phyloP scores from a whole-genome alignment of 1,284 basidiomycete species.

The Marasmius fiardii region DNA sequence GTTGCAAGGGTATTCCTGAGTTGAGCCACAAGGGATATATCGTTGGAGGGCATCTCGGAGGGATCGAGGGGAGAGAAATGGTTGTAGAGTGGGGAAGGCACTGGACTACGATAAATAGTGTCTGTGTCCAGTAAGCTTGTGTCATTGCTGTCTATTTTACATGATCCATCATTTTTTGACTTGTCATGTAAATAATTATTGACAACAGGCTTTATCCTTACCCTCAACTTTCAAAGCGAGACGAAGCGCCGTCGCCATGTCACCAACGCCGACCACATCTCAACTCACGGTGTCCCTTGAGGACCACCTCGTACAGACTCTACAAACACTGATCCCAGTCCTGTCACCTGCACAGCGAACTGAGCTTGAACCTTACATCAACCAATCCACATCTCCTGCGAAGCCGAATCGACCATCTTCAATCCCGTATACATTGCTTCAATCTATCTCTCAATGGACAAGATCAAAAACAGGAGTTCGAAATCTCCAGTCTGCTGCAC shows the following conservation, averaged over 20 bases:
- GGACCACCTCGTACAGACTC: conserved; percentile 49
- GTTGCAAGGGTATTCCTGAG: conserved; percentile 36
- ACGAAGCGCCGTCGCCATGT: too few species aligned
- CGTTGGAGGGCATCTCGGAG: conserved; percentile 4
- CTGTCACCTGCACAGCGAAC: conserved; percentile 43
- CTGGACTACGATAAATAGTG: too few species aligned
- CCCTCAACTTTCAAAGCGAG: too few species aligned
- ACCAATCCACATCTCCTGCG: too few species aligned
- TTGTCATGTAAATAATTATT: not conserved
- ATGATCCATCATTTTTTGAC: not conserved
- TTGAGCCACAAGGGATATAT: conserved; percentile 21
- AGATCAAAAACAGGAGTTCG: conserved; percentile 45
- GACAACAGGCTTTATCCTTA: too few species aligned
- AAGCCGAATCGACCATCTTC: conserved; percentile 28
- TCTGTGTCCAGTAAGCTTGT: too few species aligned
- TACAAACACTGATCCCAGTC: conserved; percentile 41
- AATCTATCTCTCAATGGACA: conserved; percentile 64
- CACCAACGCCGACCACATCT: not conserved
- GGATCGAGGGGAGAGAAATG: conserved; percentile 10
- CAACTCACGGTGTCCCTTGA: conserved; percentile 55
- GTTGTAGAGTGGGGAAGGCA: too few species aligned
- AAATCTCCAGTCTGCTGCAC: conserved; percentile 39
- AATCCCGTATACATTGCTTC: conserved; percentile 61
- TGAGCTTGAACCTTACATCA: conserved; percentile 36
- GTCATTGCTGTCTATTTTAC: not conserved